These are phyloP conservation scores for Colletotrichum kahawae DNA, from an alignment of 2,329 filamentous ascomycete species.

Conservation along the genomic window DNA sequence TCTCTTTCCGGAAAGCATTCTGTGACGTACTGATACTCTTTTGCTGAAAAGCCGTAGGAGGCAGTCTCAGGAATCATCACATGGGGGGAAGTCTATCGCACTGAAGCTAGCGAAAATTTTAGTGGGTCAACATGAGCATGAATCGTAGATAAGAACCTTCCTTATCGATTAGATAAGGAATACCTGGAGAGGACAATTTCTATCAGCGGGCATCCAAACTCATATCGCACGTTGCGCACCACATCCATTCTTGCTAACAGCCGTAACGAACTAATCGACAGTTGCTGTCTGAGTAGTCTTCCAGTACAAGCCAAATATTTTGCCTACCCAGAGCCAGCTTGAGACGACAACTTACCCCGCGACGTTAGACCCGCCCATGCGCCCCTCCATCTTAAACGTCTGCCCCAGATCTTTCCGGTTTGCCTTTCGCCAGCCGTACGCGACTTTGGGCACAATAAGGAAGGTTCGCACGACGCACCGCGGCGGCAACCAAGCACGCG, in stretches of 20 bases:
- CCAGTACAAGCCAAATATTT: neutral
- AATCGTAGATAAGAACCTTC: neutral
- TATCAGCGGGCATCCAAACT: neutral
- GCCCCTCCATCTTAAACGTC: conserved; percentile 1
- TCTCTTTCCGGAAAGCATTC: conserved; percentile 23
- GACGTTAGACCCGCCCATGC: neutral
- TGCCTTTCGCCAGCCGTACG: neutral
- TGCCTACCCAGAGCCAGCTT: neutral
- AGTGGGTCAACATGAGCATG: conserved; percentile 1
- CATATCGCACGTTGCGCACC: neutral
- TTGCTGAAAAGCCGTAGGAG: neutral
- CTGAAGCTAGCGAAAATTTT: conserved; percentile 14
- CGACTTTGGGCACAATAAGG: neutral
- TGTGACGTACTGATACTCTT: neutral
- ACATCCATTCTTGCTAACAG: neutral
- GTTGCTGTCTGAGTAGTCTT: neutral
- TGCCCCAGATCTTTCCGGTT: neutral
- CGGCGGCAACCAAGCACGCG: neutral
- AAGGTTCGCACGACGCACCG: neutral
- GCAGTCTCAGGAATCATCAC: neutral
- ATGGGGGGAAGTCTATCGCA: neutral
- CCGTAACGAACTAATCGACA: neutral
- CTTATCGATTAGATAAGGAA: neutral
- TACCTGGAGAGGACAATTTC: neutral
- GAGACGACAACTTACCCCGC: neutral